Percentiles rank a stretch among this genome's conserved stretches.
phyloP scores from a whole-genome alignment of 441 rosid genomes.

The Oxalis stricta region DNA sequence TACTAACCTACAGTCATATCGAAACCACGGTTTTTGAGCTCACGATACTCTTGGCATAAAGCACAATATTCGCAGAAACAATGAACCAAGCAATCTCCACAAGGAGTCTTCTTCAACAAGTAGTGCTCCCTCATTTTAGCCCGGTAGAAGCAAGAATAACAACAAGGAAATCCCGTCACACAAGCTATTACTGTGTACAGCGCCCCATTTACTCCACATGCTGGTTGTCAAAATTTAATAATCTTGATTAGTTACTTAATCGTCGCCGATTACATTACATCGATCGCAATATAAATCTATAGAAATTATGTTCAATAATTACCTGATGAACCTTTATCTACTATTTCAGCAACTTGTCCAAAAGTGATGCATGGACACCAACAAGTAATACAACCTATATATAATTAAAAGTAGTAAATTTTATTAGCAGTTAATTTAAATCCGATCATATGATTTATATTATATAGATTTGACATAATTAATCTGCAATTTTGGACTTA shows the following conservation, averaged over 20 bases:
- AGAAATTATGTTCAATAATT: too few species aligned
- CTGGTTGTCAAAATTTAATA: too few species aligned
- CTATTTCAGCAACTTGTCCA: background rate
- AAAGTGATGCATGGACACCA: background rate
- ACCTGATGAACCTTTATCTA: background rate
- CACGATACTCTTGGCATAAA: slow-evolving; percentile 41
- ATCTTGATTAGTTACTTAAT: too few species aligned
- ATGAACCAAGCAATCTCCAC: slow-evolving; percentile 37
- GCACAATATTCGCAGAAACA: slow-evolving; percentile 36
- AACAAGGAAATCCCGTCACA: slow-evolving; percentile 24
- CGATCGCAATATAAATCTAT: too few species aligned
- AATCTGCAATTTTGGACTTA: too few species aligned
- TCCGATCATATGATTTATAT: too few species aligned
- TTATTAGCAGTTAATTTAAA: too few species aligned
- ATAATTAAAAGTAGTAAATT: too few species aligned
- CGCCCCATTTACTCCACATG: slow-evolving; percentile 30
- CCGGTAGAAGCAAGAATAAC: slow-evolving; percentile 34
- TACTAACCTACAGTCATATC: slow-evolving; percentile 21
- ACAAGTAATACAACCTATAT: background rate
- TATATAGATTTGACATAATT: too few species aligned
- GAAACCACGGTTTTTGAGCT: slow-evolving; percentile 29
- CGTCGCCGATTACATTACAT: too few species aligned
- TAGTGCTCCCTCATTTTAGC: slow-evolving; percentile 36
- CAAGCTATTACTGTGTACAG: slow-evolving; percentile 26
- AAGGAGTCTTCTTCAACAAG: slow-evolving; percentile 21